These are phyloP conservation scores for Glomus cerebriforme DNA, from an alignment of 192 early-diverging fungal species.

Conservation along the genomic window DNA sequence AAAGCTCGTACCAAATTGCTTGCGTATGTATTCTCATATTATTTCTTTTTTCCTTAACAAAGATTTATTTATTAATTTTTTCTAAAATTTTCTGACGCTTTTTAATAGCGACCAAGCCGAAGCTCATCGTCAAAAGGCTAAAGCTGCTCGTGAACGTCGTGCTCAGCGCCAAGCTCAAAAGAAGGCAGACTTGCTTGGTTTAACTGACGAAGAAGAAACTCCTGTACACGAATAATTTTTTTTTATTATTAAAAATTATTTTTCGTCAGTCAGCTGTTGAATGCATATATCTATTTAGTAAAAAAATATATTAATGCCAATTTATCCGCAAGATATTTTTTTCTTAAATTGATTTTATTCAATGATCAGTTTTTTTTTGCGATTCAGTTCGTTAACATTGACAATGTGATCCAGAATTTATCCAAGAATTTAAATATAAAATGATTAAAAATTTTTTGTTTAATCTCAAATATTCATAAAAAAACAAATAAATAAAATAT, in stretches of 20 bases:
- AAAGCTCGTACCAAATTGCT: slow-evolving; percentile 90
- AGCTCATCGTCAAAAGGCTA: slow-evolving; percentile 94
- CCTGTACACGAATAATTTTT: not conserved
- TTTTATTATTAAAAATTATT: not conserved
- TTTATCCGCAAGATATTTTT: too few relatives aligned
- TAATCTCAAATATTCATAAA: too few relatives aligned
- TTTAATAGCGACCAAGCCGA: slow-evolving; percentile 84
- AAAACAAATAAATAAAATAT: too few relatives aligned
- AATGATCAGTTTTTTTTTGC: too few relatives aligned
- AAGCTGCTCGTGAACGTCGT: slow-evolving; percentile 94
- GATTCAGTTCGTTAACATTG: too few relatives aligned
- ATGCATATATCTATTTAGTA: too few relatives aligned
- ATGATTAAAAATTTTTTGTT: too few relatives aligned
- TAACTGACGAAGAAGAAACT: slow-evolving; percentile 35
- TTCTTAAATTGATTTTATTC: too few relatives aligned
- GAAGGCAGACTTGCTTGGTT: slow-evolving; percentile 75
- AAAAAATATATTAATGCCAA: too few relatives aligned
- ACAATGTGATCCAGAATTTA: too few relatives aligned
- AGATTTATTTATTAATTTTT: not conserved
- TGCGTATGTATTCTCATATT: slow-evolving; percentile 37
- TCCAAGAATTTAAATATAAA: too few relatives aligned
- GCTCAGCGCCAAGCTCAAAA: slow-evolving; percentile 83
- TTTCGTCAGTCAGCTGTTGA: too few relatives aligned
- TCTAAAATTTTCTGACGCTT: not conserved
- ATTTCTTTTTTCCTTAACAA: not conserved